Conservation (phyloP, 176 grass and related monocot genomes). For the Puya raimondii region DNA sequence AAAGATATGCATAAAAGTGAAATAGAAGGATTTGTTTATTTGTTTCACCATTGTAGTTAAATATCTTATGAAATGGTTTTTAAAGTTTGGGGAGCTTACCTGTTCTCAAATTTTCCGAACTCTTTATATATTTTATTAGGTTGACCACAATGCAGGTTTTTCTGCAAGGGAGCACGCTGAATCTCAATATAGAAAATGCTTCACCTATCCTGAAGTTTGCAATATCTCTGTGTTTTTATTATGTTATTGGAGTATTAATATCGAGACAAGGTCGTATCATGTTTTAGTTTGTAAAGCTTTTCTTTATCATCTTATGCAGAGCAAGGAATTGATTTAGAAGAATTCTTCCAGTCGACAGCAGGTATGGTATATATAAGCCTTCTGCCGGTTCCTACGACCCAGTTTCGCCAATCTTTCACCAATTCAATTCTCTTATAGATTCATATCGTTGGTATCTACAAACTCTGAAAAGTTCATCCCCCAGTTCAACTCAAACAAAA, state of each 20-base stretch:
- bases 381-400: constrained; percentile 2
- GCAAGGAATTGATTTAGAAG: constrained; percentile 67
- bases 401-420: constrained; percentile 4
- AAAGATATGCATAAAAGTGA: too few species aligned
- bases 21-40: too few species aligned
- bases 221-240: background rate
- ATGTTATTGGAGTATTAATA: background rate
- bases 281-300: background rate
- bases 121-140: too few species aligned
- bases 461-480: background rate
- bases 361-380: constrained; percentile 16
- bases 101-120: too few species aligned
- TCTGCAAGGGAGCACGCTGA: too few species aligned
- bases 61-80: too few species aligned
- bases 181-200: too few species aligned
- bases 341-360: constrained; percentile 80
- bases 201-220: too few species aligned
- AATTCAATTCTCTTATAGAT: background rate
- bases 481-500: background rate
- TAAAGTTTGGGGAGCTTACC: too few species aligned
- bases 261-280: background rate
- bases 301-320: constrained; percentile 30
- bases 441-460: background rate
- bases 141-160: too few species aligned
- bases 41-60: too few species aligned